These are phyloP conservation scores for Neofusicoccum sp. DNA, from an alignment of 2,329 filamentous ascomycete species.

Conservation along the genomic window DNA sequence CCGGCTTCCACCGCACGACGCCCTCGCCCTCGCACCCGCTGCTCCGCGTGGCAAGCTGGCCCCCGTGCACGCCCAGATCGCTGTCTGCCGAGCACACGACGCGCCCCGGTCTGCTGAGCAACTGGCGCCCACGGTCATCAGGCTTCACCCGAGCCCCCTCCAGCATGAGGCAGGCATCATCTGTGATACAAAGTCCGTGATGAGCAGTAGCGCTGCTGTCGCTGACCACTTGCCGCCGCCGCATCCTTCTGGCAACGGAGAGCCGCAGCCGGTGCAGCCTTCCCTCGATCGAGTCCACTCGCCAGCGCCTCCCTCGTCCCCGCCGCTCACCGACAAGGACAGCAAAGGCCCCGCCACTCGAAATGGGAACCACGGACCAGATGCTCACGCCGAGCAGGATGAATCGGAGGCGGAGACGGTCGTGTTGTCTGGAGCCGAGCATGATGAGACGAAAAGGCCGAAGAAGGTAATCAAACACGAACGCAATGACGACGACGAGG, in stretches of 20 bases:
- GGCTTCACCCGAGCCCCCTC: constrained; percentile 17
- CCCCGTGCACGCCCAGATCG: constrained; percentile 10
- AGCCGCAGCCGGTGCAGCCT: constrained; percentile 21
- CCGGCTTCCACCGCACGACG: constrained; percentile 11
- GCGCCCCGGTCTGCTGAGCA: constrained; percentile 23
- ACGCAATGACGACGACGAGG: constrained; percentile 36
- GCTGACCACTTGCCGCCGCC: constrained; percentile 23
- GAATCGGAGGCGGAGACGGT: constrained; percentile 56
- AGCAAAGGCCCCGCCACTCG: constrained; percentile 1
- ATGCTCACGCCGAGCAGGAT: constrained; percentile 35
- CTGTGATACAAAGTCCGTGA: constrained; percentile 22
- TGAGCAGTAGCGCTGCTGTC: constrained; percentile 25
- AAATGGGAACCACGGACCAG: constrained; percentile 23
- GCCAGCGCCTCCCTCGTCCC: constrained; percentile 17
- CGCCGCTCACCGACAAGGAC: constrained; percentile 20
- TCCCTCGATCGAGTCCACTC: constrained; percentile 19
- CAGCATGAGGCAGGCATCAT: constrained; percentile 22
- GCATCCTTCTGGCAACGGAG: constrained; percentile 22
- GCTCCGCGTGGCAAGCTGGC: constrained; percentile 11
- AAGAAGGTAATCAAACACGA: constrained; percentile 44
- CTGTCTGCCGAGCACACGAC: constrained; percentile 18
- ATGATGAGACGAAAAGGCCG: constrained; percentile 20
- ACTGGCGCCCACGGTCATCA: constrained; percentile 19
- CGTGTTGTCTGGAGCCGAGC: constrained; percentile 39
- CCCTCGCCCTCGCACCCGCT: background rate